Evolutionary conservation across 2,329 filamentous ascomycete genomes (phyloP).

Genomic region (Fusarium scirpi): DNA sequence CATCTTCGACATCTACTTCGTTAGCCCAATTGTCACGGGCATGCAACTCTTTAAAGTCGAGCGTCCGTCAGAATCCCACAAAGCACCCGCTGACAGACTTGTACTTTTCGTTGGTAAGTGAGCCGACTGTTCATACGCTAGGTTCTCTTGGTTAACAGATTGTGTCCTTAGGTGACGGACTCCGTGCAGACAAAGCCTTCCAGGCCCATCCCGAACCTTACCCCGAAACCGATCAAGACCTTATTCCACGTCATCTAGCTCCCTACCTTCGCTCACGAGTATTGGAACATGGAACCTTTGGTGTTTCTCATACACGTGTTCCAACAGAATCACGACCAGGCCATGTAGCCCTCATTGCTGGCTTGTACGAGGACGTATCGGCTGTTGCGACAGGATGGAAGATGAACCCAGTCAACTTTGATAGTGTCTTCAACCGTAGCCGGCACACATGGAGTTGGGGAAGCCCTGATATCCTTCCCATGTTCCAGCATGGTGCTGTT

Average conservation of each 20-base stretch:
- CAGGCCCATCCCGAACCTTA: conserved; percentile 92
- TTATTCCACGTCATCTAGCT: conserved; percentile 82
- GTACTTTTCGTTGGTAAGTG: conserved; percentile 88
- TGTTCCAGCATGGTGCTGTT: conserved; percentile 95
- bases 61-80: conserved; percentile 62
- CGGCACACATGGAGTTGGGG: conserved; percentile 99
- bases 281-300: conserved; percentile 91
- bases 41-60: conserved; percentile 86
- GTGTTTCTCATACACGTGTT: conserved; percentile 95
- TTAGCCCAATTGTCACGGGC: conserved; percentile 95
- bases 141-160: conserved; percentile 16
- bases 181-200: conserved; percentile 98
- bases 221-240: conserved; percentile 71
- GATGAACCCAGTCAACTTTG: conserved; percentile 96
- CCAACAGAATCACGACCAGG: conserved; percentile 96
- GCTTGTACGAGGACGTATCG: conserved; percentile 97
- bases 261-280: conserved; percentile 92
- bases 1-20: conserved; percentile 99
- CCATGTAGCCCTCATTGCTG: conserved; percentile 96
- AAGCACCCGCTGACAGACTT: conserved; percentile 87
- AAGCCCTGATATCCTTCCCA: conserved; percentile 94
- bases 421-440: conserved; percentile 98
- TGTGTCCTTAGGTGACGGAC: conserved; percentile 75
- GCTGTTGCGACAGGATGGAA: conserved; percentile 99
- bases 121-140: not conserved